phyloP scores from a whole-genome alignment of 2,329 filamentous ascomycete genomes.

The Ambrosiella cleistominuta region DNA sequence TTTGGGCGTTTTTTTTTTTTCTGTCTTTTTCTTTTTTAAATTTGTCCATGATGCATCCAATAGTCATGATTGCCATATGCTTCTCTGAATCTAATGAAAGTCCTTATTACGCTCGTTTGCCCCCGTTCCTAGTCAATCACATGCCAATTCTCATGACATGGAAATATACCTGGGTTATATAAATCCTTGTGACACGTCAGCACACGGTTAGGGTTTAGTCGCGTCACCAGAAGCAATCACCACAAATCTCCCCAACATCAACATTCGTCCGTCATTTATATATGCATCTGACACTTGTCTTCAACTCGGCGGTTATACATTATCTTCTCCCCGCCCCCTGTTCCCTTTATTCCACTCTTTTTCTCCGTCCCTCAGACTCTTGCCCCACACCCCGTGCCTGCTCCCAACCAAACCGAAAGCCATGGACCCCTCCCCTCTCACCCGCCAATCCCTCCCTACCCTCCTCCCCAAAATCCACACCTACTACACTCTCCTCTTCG shows the following conservation, averaged over 20 bases:
- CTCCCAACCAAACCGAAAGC: neutral
- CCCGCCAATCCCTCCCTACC: slow-evolving; percentile 77
- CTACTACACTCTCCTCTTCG: slow-evolving; percentile 74
- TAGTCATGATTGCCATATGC: too few relatives aligned
- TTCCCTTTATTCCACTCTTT: neutral
- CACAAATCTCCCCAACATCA: too few relatives aligned
- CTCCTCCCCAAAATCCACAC: slow-evolving; percentile 90
- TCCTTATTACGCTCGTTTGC: neutral
- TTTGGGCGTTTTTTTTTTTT: neutral
- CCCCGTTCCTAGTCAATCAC: too few relatives aligned
- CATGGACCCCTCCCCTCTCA: slow-evolving; percentile 80
- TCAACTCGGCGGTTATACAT: too few relatives aligned
- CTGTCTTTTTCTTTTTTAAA: neutral
- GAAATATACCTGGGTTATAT: too few relatives aligned
- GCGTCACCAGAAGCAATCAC: too few relatives aligned
- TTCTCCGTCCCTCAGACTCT: neutral
- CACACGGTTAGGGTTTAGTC: too few relatives aligned
- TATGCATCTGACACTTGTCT: too few relatives aligned
- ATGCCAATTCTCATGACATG: too few relatives aligned
- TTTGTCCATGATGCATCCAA: neutral
- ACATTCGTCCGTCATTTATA: too few relatives aligned
- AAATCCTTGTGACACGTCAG: too few relatives aligned
- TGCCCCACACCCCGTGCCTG: neutral
- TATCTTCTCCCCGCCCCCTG: too few relatives aligned
- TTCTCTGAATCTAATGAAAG: neutral